Conservation (phyloP, 1,284 basidiomycete species). For the Puccinia triticina region DNA sequence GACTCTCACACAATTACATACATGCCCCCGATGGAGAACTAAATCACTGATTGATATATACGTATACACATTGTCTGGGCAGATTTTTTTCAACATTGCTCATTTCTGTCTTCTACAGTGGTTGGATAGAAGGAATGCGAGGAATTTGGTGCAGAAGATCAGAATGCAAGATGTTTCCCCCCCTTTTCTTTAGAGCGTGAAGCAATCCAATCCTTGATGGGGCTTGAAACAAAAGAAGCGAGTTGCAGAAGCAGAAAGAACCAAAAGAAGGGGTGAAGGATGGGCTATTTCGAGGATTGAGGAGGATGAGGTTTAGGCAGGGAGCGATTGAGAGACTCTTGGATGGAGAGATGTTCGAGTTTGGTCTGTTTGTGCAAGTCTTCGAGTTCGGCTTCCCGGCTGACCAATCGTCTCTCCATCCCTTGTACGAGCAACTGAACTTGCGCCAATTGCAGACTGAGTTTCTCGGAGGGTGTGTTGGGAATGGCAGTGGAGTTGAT, state of each 20-base stretch:
- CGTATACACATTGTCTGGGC: too few relatives aligned
- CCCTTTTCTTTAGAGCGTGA: too few relatives aligned
- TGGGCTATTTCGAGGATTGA: neutral
- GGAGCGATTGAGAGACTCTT: constrained; percentile 6
- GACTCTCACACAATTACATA: too few relatives aligned
- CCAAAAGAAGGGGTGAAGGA: neutral
- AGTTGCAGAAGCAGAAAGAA: neutral
- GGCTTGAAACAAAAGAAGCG: too few relatives aligned
- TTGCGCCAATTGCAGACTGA: constrained; percentile 45
- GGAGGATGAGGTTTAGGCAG: neutral
- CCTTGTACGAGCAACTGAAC: constrained; percentile 49
- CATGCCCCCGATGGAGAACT: too few relatives aligned
- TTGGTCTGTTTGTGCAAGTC: constrained; percentile 27
- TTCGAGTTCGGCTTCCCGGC: constrained; percentile 40
- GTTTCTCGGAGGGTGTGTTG: constrained; percentile 17
- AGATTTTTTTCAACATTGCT: too few relatives aligned
- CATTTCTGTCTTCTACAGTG: neutral
- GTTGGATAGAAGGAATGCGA: too few relatives aligned
- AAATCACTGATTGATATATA: too few relatives aligned
- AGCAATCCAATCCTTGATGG: too few relatives aligned
- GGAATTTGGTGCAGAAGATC: neutral
- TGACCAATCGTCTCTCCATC: constrained; percentile 45
- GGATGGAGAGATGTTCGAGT: constrained; percentile 24
- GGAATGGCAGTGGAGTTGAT: neutral
- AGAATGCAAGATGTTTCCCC: too few relatives aligned